A percentile compares a stretch with the other conserved stretches of the same genome.
phyloP scores from a whole-genome alignment of 108 stramenopile genomes.

The Schizochytrium sp. region DNA sequence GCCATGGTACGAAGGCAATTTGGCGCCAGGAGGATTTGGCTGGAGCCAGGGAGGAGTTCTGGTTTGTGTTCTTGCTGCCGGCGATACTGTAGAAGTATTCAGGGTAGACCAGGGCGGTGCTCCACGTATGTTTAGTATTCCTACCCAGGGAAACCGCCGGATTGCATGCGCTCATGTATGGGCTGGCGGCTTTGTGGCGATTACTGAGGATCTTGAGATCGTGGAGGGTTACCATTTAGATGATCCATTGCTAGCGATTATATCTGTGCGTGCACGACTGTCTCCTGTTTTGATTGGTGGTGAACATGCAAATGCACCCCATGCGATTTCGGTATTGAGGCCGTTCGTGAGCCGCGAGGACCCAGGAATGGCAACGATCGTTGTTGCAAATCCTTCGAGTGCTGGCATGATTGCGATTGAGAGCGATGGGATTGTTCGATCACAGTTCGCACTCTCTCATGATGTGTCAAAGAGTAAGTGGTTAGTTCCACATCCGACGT shows the following conservation, averaged over 20 bases:
- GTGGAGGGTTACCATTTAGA: constrained; percentile 23
- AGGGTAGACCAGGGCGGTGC: background rate
- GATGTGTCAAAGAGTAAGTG: background rate
- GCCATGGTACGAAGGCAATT: background rate
- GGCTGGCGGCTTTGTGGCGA: constrained; percentile 45
- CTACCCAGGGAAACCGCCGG: constrained; percentile 32
- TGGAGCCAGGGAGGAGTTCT: constrained; percentile 49
- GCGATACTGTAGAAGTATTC: background rate
- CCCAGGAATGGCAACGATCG: background rate
- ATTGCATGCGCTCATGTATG: constrained; percentile 44
- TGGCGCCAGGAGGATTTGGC: constrained; percentile 26
- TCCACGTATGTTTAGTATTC: background rate
- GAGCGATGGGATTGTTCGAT: background rate
- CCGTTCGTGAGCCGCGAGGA: constrained; percentile 51
- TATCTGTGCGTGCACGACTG: background rate
- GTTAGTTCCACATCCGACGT: constrained; percentile 48
- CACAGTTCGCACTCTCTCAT: background rate
- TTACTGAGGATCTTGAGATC: constrained; percentile 18
- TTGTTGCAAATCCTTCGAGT: background rate
- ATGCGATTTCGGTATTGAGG: background rate
- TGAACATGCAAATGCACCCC: background rate
- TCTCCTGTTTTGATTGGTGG: constrained; percentile 15
- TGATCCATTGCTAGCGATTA: background rate
- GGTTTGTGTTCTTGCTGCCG: background rate
- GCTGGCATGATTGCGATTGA: constrained; percentile 33